Evolutionary conservation across 768 basidiomycete genomes (phyloP).

Genomic region (Phanerochaete carnosa): DNA sequence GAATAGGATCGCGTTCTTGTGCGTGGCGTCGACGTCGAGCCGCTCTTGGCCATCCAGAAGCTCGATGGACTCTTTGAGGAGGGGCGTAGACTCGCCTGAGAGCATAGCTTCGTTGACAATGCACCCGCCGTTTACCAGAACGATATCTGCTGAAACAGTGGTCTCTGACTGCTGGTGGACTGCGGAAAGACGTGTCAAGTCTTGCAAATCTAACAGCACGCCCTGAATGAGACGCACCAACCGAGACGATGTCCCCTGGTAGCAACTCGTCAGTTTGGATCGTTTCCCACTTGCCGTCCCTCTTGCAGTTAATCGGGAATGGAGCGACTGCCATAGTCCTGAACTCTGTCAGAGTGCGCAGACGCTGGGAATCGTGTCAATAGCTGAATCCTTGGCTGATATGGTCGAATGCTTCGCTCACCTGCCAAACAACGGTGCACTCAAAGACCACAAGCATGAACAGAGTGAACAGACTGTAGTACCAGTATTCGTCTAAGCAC

Average conservation of each 20-base stretch:
- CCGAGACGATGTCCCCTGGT: slow-evolving; percentile 85
- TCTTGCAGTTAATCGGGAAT: slow-evolving; percentile 79
- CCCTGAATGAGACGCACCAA: slow-evolving; percentile 50
- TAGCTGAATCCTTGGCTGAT: too few relatives aligned
- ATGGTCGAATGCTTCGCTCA: too few relatives aligned
- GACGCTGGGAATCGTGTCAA: slow-evolving; percentile 51
- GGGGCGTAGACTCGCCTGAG: slow-evolving; percentile 95
- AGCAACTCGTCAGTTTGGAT: slow-evolving; percentile 84
- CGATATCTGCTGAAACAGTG: slow-evolving; percentile 87
- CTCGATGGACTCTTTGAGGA: slow-evolving; percentile 93
- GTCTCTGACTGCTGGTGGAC: slow-evolving; percentile 77
- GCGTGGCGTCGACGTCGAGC: slow-evolving; percentile 81
- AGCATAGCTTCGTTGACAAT: slow-evolving; percentile 99
- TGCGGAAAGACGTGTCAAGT: slow-evolving; percentile 20
- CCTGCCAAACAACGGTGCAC: slow-evolving; percentile 99
- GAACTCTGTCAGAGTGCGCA: slow-evolving; percentile 91
- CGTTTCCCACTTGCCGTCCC: slow-evolving; percentile 76
- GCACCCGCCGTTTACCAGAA: slow-evolving; percentile 87
- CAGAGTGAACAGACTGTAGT: slow-evolving; percentile 94
- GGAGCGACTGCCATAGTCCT: slow-evolving; percentile 94
- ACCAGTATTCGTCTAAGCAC: slow-evolving; percentile 99
- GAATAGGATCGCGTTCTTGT: slow-evolving; percentile 88
- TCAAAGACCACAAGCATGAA: slow-evolving; percentile 99
- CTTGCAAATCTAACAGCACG: neutral
- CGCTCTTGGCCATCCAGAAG: slow-evolving; percentile 70